These are phyloP conservation scores for Calonectria leucothoes DNA, from an alignment of 2,329 filamentous ascomycete genomes.

Conservation along the genomic window DNA sequence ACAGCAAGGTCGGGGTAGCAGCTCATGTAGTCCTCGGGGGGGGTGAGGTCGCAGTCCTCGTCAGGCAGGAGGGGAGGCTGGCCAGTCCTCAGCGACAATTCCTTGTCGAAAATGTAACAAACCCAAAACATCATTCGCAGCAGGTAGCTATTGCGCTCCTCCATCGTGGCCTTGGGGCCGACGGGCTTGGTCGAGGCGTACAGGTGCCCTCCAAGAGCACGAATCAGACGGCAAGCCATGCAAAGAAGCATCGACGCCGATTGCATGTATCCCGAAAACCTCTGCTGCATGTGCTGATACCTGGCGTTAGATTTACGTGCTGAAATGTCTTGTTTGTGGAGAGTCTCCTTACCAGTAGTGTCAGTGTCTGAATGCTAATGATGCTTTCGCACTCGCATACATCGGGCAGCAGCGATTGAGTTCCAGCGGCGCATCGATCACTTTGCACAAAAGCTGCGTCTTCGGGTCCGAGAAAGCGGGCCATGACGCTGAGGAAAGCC, in stretches of 20 bases:
- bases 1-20: background rate
- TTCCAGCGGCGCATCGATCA: background rate
- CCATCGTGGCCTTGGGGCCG: background rate
- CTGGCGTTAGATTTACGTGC: background rate
- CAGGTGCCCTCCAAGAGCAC: background rate
- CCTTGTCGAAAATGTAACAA: background rate
- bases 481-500: background rate
- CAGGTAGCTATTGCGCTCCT: background rate
- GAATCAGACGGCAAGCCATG: background rate
- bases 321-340: rapidly evolving
- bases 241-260: background rate
- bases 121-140: background rate
- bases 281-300: background rate
- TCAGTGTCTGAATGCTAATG: background rate
- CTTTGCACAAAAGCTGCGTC: background rate
- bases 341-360: background rate
- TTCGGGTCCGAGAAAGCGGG: background rate
- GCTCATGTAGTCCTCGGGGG: background rate
- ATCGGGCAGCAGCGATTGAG: background rate
- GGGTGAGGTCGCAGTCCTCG: background rate
- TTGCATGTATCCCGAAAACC: background rate
- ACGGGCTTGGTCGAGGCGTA: background rate
- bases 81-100: background rate
- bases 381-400: background rate
- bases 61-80: background rate